Conservation (phyloP, 2,329 filamentous ascomycete species). For the Microcyclosporella mali region DNA sequence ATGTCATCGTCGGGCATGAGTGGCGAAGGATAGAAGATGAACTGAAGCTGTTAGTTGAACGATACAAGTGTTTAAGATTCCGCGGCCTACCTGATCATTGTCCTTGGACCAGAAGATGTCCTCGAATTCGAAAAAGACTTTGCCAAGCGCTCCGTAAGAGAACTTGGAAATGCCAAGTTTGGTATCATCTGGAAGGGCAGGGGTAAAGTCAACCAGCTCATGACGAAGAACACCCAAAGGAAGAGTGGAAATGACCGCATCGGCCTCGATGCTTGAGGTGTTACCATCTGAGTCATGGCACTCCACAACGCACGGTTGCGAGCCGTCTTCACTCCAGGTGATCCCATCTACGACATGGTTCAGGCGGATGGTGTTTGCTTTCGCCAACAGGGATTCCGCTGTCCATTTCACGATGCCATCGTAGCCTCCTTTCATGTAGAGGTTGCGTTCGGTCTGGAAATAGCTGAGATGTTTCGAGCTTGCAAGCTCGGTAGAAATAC, state of each 20-base stretch:
- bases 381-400: constrained; percentile 30
- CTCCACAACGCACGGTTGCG: constrained; percentile 20
- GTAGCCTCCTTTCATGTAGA: constrained; percentile 44
- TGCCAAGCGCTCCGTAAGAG: constrained; percentile 40
- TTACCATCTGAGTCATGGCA: constrained; percentile 21
- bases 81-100: constrained; percentile 36
- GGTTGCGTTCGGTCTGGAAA: constrained; percentile 40
- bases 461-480: constrained; percentile 40
- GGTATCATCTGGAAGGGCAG: constrained; percentile 34
- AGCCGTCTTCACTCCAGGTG: constrained; percentile 33
- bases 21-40: constrained; percentile 41
- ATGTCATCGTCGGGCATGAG: constrained; percentile 21
- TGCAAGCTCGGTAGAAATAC: constrained; percentile 37
- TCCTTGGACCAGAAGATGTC: constrained; percentile 43
- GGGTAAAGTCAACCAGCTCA: constrained; percentile 37
- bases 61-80: no score
- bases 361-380: constrained; percentile 34
- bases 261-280: constrained; percentile 29
- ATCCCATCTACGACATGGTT: constrained; percentile 37
- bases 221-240: constrained; percentile 38
- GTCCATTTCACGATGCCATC: constrained; percentile 40
- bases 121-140: constrained; percentile 40
- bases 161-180: constrained; percentile 34
- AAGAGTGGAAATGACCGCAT: constrained; percentile 37
- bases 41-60: constrained; percentile 9